Evolutionary conservation across 1,284 basidiomycete genomes (phyloP).

Genomic region (Leccinum subspadiceum): DNA sequence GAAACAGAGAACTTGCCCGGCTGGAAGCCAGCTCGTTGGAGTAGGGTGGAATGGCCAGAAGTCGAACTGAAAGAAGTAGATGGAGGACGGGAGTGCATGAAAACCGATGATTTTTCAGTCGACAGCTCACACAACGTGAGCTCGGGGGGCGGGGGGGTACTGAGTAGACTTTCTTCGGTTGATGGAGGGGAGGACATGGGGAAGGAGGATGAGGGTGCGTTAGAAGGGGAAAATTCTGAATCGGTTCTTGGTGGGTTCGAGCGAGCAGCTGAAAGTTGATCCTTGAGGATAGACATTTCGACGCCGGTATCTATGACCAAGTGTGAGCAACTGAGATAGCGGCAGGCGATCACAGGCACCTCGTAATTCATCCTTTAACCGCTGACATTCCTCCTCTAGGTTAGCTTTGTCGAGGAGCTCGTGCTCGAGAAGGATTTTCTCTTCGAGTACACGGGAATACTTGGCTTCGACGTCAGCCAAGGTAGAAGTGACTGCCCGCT

Average conservation of each 20-base stretch:
- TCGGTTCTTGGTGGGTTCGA: slow-evolving; percentile 29
- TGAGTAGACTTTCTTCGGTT: slow-evolving; percentile 48
- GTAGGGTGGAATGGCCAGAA: slow-evolving; percentile 45
- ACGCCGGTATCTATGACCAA: slow-evolving; percentile 70
- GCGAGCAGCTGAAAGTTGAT: slow-evolving; percentile 56
- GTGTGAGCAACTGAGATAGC: slow-evolving; percentile 20
- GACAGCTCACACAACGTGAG: slow-evolving; percentile 61
- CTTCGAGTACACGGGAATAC: slow-evolving; percentile 90
- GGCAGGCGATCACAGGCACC: slow-evolving; percentile 48
- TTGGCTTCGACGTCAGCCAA: slow-evolving; percentile 89
- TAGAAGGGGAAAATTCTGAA: slow-evolving; percentile 27
- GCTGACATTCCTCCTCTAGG: slow-evolving; percentile 89
- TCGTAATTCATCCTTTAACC: slow-evolving; percentile 90
- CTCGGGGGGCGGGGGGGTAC: slow-evolving; percentile 55
- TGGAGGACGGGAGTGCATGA: slow-evolving; percentile 33
- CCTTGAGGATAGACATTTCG: slow-evolving; percentile 80
- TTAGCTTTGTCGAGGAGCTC: slow-evolving; percentile 91
- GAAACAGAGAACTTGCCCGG: slow-evolving; percentile 42
- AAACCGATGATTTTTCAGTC: slow-evolving; percentile 37
- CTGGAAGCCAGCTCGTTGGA: slow-evolving; percentile 51
- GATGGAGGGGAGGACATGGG: slow-evolving; percentile 23
- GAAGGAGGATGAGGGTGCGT: slow-evolving; percentile 23
- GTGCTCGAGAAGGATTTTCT: slow-evolving; percentile 96
- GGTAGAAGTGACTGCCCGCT: slow-evolving; percentile 88
- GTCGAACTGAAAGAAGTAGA: slow-evolving; percentile 38